Percentiles rank a stretch among this genome's conserved stretches.
phyloP scores from a whole-genome alignment of 805 yeast species.

The Yarrowia keelungensis region DNA sequence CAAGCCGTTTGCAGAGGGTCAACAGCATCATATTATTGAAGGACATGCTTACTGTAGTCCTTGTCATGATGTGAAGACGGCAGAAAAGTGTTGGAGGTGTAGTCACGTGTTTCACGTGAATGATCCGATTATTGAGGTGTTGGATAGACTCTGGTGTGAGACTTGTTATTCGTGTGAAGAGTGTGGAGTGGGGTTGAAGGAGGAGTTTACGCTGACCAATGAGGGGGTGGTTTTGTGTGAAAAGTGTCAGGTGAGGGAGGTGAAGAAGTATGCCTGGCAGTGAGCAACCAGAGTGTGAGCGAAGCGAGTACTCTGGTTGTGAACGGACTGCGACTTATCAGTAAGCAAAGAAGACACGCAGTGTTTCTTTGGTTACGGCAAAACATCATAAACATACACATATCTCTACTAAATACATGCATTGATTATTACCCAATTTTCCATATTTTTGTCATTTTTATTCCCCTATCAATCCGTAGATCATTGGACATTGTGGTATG shows the following conservation, averaged over 20 bases:
- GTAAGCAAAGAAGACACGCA: neutral
- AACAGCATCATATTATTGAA: constrained; percentile 33
- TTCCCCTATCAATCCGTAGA: no score
- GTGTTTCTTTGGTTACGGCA: neutral
- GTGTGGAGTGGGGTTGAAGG: constrained; percentile 46
- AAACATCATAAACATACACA: no score
- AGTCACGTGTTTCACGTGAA: constrained; percentile 42
- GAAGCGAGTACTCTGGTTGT: neutral
- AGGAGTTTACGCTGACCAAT: constrained; percentile 48
- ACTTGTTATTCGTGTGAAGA: constrained; percentile 48
- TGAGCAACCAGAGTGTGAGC: neutral
- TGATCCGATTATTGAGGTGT: constrained; percentile 45
- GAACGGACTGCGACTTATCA: neutral
- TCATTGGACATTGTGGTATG: no score
- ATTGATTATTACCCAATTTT: no score
- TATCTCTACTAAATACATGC: no score
- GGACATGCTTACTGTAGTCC: constrained; percentile 45
- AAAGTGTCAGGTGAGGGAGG: constrained; percentile 44
- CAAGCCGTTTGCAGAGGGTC: constrained; percentile 42
- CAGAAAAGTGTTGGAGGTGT: constrained; percentile 49
- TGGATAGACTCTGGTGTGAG: constrained; percentile 49
- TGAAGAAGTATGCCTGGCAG: constrained; percentile 45
- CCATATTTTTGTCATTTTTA: no score
- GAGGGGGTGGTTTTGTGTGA: constrained; percentile 48
- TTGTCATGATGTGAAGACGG: constrained; percentile 45